phyloP scores from a whole-genome alignment of 371 early-diverging fungal species.

The Zopfochytrium polystomum region DNA sequence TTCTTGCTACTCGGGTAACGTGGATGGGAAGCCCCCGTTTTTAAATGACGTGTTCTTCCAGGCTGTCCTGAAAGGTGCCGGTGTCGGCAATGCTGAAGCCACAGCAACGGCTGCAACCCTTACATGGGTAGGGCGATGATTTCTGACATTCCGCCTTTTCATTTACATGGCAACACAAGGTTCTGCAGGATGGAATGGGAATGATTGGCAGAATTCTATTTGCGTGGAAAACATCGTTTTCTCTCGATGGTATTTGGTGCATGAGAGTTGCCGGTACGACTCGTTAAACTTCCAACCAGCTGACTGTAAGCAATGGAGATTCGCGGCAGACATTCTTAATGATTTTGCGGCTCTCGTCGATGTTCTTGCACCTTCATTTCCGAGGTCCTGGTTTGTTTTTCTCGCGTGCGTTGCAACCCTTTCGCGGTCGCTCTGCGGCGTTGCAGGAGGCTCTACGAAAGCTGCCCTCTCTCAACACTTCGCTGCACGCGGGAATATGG shows the following conservation, averaged over 20 bases:
- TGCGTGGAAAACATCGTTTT: slow-evolving; percentile 29
- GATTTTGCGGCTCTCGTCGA: slow-evolving; percentile 29
- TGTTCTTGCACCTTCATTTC: slow-evolving; percentile 20
- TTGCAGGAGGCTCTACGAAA: slow-evolving; percentile 34
- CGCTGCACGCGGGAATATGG: slow-evolving; percentile 33
- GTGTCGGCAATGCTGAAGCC: slow-evolving; percentile 32
- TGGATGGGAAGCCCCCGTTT: background rate
- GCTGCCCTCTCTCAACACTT: slow-evolving; percentile 36
- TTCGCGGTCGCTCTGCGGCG: slow-evolving; percentile 29
- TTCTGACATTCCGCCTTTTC: no score
- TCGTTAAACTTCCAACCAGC: slow-evolving; percentile 1
- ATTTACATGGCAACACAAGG: no score
- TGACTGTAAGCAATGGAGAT: slow-evolving; percentile 26
- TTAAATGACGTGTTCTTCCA: slow-evolving; percentile 1
- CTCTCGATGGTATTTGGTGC: slow-evolving; percentile 28
- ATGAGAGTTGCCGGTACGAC: background rate
- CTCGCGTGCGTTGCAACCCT: slow-evolving; percentile 26
- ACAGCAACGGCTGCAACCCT: slow-evolving; percentile 31
- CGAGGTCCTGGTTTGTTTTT: slow-evolving; percentile 6
- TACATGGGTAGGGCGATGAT: no score
- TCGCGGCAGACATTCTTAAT: slow-evolving; percentile 37
- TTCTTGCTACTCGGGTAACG: background rate
- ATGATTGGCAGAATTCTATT: slow-evolving; percentile 35
- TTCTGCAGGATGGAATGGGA: slow-evolving; percentile 31
- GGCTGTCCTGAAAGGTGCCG: slow-evolving; percentile 22